Percentiles rank a stretch among this genome's conserved stretches.
Evolutionary conservation across 2,329 filamentous ascomycete genomes (phyloP).

Genomic region (Polytolypa hystricis): DNA sequence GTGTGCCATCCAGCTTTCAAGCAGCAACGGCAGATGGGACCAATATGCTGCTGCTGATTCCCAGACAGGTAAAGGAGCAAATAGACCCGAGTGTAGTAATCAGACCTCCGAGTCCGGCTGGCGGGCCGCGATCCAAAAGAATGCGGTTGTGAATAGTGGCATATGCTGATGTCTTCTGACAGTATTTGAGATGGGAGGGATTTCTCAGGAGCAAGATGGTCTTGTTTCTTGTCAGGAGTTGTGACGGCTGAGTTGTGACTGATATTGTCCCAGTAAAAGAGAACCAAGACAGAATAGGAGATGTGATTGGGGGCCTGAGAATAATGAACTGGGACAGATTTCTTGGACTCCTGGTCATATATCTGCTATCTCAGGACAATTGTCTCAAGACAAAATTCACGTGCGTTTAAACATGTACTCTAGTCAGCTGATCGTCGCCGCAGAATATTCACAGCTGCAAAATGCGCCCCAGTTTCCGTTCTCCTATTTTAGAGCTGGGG

Average conservation of each 20-base stretch:
- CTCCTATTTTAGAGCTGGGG: no score
- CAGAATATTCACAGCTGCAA: no score
- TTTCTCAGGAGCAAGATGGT: neutral
- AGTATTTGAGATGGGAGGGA: neutral
- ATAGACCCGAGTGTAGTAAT: neutral
- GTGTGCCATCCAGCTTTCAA: neutral
- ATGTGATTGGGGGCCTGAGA: neutral
- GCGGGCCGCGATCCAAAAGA: neutral
- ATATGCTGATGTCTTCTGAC: neutral
- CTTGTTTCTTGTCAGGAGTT: neutral
- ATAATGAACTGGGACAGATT: neutral
- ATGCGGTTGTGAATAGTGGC: neutral
- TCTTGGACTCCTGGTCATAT: neutral
- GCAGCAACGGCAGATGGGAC: constrained; percentile 1
- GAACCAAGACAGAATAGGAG: neutral
- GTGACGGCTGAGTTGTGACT: neutral
- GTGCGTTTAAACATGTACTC: no score
- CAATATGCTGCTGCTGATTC: constrained; percentile 4
- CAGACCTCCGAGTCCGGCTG: neutral
- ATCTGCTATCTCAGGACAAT: neutral
- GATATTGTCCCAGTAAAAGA: neutral
- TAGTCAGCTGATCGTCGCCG: no score
- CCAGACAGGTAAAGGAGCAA: constrained; percentile 1
- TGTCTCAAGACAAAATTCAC: no score
- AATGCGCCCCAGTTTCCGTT: no score